Percentiles rank a stretch among this genome's conserved stretches.
Evolutionary conservation across 495 filamentous ascomycete species (phyloP).

Genomic region (Hypoxylon fuscum): DNA sequence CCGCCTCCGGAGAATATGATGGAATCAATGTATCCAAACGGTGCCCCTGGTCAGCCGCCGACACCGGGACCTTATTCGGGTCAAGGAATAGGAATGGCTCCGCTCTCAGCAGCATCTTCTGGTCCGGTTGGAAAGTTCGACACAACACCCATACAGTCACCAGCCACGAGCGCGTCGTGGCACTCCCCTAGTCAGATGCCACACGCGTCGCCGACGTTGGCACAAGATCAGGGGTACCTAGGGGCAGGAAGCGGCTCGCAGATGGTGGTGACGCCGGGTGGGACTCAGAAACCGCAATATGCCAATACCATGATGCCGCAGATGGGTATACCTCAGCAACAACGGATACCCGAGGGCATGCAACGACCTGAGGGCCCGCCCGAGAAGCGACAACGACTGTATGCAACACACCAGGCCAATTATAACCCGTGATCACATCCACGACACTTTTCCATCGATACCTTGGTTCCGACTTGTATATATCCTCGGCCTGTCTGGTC

Average conservation of each 20-base stretch:
- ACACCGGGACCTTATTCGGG: conserved; percentile 60
- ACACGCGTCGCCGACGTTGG: conserved; percentile 67
- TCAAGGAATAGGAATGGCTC: conserved; percentile 64
- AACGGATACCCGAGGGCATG: conserved; percentile 46
- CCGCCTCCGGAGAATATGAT: conserved; percentile 48
- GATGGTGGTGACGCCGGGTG: conserved; percentile 57
- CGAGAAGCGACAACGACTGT: conserved; percentile 50
- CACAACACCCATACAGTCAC: conserved; percentile 80
- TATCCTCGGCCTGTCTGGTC: conserved; percentile 35
- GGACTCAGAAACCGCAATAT: conserved; percentile 51
- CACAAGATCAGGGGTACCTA: conserved; percentile 50
- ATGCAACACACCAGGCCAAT: conserved; percentile 48
- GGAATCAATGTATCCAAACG: conserved; percentile 44
- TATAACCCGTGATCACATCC: conserved; percentile 41
- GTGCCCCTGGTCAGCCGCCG: conserved; percentile 37
- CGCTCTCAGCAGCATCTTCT: conserved; percentile 59
- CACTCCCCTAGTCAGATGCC: conserved; percentile 76
- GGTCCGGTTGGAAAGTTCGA: conserved; percentile 71
- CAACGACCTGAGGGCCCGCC: conserved; percentile 43
- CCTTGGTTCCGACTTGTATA: conserved; percentile 38
- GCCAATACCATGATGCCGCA: conserved; percentile 44
- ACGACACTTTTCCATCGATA: conserved; percentile 4
- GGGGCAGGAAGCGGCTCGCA: conserved; percentile 49
- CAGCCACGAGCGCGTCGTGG: conserved; percentile 74
- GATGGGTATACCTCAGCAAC: conserved; percentile 40